Evolutionary conservation across 495 filamentous ascomycete genomes (phyloP), one percentile per base, ranked within the genome.

Genomic region (Talaromyces stipitatus): DNA sequence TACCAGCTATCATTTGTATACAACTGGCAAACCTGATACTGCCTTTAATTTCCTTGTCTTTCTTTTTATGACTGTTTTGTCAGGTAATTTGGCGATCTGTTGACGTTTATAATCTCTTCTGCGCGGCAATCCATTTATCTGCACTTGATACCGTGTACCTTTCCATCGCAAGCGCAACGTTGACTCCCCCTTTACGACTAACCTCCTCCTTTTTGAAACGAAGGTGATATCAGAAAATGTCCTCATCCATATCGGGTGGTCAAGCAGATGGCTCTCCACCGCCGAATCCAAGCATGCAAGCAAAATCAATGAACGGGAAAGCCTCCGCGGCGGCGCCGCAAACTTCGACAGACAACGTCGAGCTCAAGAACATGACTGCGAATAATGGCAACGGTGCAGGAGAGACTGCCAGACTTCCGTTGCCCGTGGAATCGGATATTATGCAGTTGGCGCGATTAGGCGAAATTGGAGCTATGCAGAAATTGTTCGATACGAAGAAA

Each of bases 391-490:
- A 48, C 10, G 45, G 22, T 26, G 24, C 20, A 23, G 63, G 64
- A 29, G 59, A 69, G 56, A 65, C 53, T 16, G 61, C 64, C 30
- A 73, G 72, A 61, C 69, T 70, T 16, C 74, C 71, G 45, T 72
- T 85, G 29, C 82, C 85, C 4, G 51, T 87, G 1, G 88, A 89
- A 55, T 82, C 90, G 56, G 94, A 97, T 76, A 86, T 98, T 53
- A 96, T 98, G 91, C 92, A 97, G 72, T 80, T 97, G 64, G 90
- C 94, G 32, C 82, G 92, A 51, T 67, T 94, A 58, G 94, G 94
- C 27, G 92, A 98, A 64, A 81, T 96, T 65, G 74, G 74, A 4
- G 87, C 81, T 29, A 92, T 98, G 79, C 88, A 95, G 72, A 91
- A 84, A 74, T 76, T 98, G 24, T 92, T 96, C 61, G 87, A 89